These are phyloP conservation scores for Aspergillus thermomutatus DNA, from an alignment of 2,329 filamentous ascomycete genomes.

Conservation along the genomic window DNA sequence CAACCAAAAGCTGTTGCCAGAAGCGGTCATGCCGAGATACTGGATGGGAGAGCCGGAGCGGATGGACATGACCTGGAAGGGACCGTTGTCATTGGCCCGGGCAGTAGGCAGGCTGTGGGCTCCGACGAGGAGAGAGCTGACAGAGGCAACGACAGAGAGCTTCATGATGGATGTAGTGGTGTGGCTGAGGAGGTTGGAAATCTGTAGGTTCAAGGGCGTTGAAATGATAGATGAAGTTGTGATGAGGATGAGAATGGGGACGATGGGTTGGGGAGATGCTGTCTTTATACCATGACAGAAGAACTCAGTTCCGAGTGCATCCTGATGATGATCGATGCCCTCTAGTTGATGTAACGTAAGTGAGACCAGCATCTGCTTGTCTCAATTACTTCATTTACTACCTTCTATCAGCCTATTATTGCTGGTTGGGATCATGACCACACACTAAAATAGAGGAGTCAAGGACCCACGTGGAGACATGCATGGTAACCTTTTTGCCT, in stretches of 20 bases:
- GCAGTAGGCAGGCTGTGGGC: not conserved
- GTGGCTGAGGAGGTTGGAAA: not conserved
- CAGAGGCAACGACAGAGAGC: not conserved
- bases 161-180: slow-evolving; percentile 1
- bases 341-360: not conserved
- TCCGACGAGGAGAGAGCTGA: not conserved
- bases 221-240: not conserved
- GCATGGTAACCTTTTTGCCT: not conserved
- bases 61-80: slow-evolving; percentile 43
- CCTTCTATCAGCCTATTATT: not conserved
- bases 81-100: slow-evolving; percentile 3
- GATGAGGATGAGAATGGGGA: not conserved
- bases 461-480: not conserved
- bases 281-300: not conserved
- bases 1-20: slow-evolving; percentile 47
- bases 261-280: not conserved
- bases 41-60: slow-evolving; percentile 49
- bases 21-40: slow-evolving; percentile 44
- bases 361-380: not conserved
- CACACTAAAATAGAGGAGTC: not conserved
- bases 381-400: not conserved
- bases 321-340: not conserved
- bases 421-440: too few relatives aligned
- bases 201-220: not conserved
- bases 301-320: not conserved